A percentile compares a stretch with the other conserved stretches of the same genome.
Conservation (phyloP, 163 green algal genomes). For the Scenedesmus sp. region DNA sequence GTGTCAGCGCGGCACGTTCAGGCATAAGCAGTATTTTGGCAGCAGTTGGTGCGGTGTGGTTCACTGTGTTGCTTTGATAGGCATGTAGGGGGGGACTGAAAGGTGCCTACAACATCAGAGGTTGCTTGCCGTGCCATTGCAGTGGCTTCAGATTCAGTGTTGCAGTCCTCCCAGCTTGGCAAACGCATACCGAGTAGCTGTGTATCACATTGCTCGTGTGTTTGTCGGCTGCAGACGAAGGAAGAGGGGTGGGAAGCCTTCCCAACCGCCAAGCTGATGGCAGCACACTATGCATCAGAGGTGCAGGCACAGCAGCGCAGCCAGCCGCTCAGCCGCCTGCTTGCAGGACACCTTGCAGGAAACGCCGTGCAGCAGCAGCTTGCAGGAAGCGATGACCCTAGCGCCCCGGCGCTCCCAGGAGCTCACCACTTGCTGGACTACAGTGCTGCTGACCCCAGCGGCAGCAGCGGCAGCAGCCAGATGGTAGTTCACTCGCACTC, state of each 20-base stretch:
- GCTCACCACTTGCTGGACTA: neutral
- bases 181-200: neutral
- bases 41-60: too few relatives aligned
- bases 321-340: conserved; percentile 32
- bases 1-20: too few relatives aligned
- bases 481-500: neutral
- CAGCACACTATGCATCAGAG: conserved; percentile 54
- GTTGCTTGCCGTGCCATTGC: too few relatives aligned
- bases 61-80: too few relatives aligned
- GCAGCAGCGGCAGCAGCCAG: neutral
- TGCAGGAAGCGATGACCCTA: neutral
- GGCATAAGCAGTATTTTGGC: too few relatives aligned
- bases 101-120: too few relatives aligned
- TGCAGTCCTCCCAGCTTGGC: too few relatives aligned
- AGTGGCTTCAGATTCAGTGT: too few relatives aligned
- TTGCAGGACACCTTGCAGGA: neutral
- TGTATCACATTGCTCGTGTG: too few relatives aligned
- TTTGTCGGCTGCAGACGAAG: conserved; percentile 57
- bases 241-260: conserved; percentile 81
- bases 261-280: conserved; percentile 55
- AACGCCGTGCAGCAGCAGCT: neutral
- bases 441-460: neutral
- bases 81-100: too few relatives aligned
- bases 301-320: conserved; percentile 11
- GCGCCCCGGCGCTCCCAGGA: neutral